These are phyloP conservation scores for Sporobolus alterniflorus DNA, from an alignment of 202 grass and related monocot genomes.

Conservation along the genomic window DNA sequence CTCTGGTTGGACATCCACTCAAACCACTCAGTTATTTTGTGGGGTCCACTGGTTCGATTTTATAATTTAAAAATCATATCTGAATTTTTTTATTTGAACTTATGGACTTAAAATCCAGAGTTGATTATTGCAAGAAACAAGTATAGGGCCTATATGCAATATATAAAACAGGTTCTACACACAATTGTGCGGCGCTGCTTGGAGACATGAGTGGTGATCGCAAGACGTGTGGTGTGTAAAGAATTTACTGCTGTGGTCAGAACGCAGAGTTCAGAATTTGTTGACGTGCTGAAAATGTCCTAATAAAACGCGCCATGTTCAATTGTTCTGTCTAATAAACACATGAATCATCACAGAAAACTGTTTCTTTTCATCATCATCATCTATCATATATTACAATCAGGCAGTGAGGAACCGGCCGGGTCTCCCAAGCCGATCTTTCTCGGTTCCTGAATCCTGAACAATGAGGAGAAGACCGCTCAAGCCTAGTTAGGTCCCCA, in stretches of 20 bases:
- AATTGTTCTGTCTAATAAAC: no score
- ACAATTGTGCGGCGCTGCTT: no score
- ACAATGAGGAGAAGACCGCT: background rate
- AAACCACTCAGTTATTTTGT: no score
- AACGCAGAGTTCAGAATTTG: background rate
- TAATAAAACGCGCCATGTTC: background rate
- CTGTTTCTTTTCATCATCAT: constrained; percentile 38
- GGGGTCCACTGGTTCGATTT: background rate
- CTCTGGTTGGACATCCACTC: background rate
- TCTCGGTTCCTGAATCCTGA: background rate
- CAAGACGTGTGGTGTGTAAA: background rate
- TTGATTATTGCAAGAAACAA: no score
- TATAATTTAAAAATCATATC: background rate
- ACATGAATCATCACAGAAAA: no score
- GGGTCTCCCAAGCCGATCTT: background rate
- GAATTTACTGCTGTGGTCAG: background rate
- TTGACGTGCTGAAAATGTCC: background rate
- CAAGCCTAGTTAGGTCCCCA: constrained; percentile 54
- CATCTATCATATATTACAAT: constrained; percentile 37
- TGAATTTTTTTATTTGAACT: no score
- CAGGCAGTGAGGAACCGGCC: background rate
- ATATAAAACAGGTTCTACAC: no score
- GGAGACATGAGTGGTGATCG: no score
- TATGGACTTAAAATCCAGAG: no score
- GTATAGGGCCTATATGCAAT: no score